These are phyloP conservation scores for Alisma plantagoaquatica DNA, from an alignment of 106 monocot genomes.

Conservation along the genomic window DNA sequence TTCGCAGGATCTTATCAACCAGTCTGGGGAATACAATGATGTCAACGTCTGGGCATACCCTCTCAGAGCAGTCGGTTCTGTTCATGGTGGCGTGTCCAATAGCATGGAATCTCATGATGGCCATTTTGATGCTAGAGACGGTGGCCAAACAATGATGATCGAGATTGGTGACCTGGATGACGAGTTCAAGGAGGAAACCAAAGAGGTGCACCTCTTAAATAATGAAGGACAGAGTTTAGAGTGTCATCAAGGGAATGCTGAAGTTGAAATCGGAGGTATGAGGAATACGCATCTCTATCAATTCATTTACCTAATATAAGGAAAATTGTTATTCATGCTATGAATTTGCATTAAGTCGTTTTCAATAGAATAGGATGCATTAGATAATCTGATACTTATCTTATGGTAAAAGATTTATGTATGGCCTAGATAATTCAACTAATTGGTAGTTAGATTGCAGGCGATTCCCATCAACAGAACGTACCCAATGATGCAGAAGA, in stretches of 20 bases:
- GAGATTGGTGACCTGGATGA: slow-evolving; percentile 76
- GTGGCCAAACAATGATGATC: slow-evolving; percentile 15
- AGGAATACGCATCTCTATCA: not conserved
- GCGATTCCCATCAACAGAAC: slow-evolving; percentile 25
- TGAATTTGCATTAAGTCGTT: too few species aligned
- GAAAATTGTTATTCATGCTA: not conserved
- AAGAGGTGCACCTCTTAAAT: not conserved
- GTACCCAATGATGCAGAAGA: slow-evolving; percentile 3
- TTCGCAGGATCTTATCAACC: slow-evolving; percentile 53
- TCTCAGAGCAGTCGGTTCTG: not conserved
- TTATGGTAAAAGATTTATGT: too few species aligned
- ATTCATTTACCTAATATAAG: not conserved
- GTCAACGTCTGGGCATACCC: slow-evolving; percentile 26
- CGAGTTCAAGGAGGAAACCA: slow-evolving; percentile 56
- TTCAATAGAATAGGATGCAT: too few species aligned
- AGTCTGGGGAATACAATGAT: slow-evolving; percentile 26
- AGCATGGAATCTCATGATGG: too few species aligned
- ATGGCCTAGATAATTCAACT: slow-evolving; percentile 13
- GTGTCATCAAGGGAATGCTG: not conserved
- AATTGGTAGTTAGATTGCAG: slow-evolving; percentile 71
- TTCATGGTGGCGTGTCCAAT: not conserved
- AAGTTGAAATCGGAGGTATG: not conserved
- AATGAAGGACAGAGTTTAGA: not conserved
- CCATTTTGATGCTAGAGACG: not conserved
- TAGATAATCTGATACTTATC: too few species aligned